Conservation (phyloP, 306 rosid genomes). For the Luffa aegyptiaca region DNA sequence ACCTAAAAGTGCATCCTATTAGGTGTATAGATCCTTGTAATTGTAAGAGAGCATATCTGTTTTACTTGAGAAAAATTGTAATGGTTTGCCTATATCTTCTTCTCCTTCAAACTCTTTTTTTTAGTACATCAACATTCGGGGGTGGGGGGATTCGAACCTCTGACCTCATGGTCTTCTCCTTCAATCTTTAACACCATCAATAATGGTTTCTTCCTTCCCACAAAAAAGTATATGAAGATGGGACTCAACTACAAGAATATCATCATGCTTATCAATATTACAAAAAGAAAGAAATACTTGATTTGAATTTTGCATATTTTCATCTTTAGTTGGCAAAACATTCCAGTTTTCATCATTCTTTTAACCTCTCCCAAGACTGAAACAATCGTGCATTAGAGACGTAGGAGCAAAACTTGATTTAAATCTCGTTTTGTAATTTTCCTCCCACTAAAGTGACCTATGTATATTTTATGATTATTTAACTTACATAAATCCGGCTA, state of each 20-base stretch:
- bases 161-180: too few species aligned
- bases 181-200: constrained; percentile 24
- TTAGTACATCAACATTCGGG: too few species aligned
- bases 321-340: not conserved
- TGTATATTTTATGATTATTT: too few species aligned
- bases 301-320: not conserved
- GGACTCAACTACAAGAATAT: constrained; percentile 21
- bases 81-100: constrained; percentile 15
- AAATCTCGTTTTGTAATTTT: too few species aligned
- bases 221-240: constrained; percentile 51
- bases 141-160: too few species aligned
- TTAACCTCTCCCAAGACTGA: not conserved
- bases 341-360: not conserved
- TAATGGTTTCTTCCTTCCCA: constrained; percentile 14
- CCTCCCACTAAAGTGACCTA: too few species aligned
- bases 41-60: constrained; percentile 38
- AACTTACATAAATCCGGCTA: too few species aligned
- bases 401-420: too few species aligned
- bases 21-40: too few species aligned
- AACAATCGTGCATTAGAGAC: not conserved
- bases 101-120: too few species aligned
- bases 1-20: too few species aligned
- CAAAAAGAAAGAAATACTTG: too few species aligned
- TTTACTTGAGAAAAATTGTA: constrained; percentile 2
- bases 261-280: not conserved